Base-by-base conservation (phyloP, 2,329 filamentous ascomycete genomes). In the Pyricularia sp. region DNA sequence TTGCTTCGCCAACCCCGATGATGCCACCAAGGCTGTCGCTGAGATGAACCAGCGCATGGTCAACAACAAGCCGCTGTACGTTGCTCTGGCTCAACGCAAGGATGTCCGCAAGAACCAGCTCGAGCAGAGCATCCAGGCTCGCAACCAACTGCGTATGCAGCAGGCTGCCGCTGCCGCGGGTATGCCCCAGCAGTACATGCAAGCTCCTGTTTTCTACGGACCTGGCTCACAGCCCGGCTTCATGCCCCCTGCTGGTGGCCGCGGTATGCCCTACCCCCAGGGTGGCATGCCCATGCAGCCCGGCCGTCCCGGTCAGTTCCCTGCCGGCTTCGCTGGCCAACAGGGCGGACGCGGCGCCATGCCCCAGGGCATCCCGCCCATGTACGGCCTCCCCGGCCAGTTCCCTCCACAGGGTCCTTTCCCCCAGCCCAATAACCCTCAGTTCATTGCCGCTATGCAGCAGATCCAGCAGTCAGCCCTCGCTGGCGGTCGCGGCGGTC, bases 31-130 rank as follows among this genome's bases (percentile, higher is more conserved):
- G 89, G 95, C 95, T 73, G 94, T 99, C 73, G 93, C 94, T 71
- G 95, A 99, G 82, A 97, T 98, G 93, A 99, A 99, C 86, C 94
- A 98, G 86, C 93, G 95, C 81, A 99, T 99, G 95, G 86, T 98
- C 74, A 91, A 94, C 80, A 88, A 88, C 84, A 99, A 99, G 89
- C 95, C 95, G 69, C 87, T 99, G 71, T 99, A 99, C 79, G 95
- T 99, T 76, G 95, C 95, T 75, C 88, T 99, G 73, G 95, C 95
- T 73, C 95, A 99, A 87, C 94, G 95, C 83, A 99, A 99, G 89
- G 95, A 99, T 82, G 94, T 99, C 77, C 94, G 95, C 82, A 97
- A 97, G 89, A 97, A 90, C 85, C 95, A 98, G 86, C 92, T 99
- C 75, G 95, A 99, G 86, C 94, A 94, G 76, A 97, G 93, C 82